phyloP scores from a whole-genome alignment of 2,329 filamentous ascomycete species.

The Lizonia empirigonia region DNA sequence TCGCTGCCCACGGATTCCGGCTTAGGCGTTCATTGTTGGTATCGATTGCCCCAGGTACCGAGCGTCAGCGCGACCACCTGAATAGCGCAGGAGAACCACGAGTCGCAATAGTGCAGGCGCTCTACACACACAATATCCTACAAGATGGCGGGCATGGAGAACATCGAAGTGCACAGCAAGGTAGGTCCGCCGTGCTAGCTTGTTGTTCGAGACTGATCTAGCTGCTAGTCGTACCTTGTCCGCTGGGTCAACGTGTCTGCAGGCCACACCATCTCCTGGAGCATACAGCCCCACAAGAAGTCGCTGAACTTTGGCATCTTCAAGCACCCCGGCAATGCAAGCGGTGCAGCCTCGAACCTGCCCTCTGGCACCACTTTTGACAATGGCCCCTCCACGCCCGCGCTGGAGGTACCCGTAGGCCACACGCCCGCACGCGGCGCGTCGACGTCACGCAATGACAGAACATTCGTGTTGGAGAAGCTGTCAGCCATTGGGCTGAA shows the following conservation, averaged over 20 bases:
- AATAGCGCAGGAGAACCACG: not conserved
- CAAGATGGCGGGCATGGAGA: constrained; percentile 89
- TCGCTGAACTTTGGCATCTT: constrained; percentile 98
- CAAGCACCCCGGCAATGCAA: constrained; percentile 84
- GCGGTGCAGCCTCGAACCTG: constrained; percentile 52
- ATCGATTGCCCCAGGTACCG: constrained; percentile 17
- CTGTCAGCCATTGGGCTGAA: constrained; percentile 66
- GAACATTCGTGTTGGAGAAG: constrained; percentile 71
- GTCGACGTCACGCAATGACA: constrained; percentile 69
- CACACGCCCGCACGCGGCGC: constrained; percentile 58
- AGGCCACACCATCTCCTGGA: constrained; percentile 95
- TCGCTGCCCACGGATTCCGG: constrained; percentile 6
- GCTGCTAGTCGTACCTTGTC: constrained; percentile 86
- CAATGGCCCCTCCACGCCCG: constrained; percentile 41
- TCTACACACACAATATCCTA: not conserved
- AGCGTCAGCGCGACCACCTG: constrained; percentile 12
- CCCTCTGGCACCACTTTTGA: constrained; percentile 41
- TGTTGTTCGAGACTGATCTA: constrained; percentile 4
- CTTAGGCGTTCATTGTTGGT: constrained; percentile 7
- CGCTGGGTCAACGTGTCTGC: constrained; percentile 94
- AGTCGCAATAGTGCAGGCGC: not conserved
- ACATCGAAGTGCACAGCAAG: constrained; percentile 97
- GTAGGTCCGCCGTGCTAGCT: constrained; percentile 56
- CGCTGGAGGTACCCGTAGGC: constrained; percentile 58
- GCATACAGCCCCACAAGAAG: constrained; percentile 96